Percentiles rank a stretch among this genome's conserved stretches.
Evolutionary conservation across 2,329 filamentous ascomycete species (phyloP).

Genomic region (Amauroascus verrucosus): DNA sequence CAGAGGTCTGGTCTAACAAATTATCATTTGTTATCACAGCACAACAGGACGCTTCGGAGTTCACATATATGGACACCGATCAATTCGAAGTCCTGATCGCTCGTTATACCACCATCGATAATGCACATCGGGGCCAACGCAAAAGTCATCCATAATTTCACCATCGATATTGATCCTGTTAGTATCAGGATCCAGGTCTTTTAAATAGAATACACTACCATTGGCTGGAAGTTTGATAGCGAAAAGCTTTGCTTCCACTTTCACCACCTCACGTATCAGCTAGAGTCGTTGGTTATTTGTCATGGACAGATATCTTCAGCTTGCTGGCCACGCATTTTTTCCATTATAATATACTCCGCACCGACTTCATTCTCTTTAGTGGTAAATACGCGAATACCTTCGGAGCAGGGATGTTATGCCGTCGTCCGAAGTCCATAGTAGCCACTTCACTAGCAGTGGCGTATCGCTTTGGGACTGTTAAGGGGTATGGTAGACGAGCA

Average conservation of each 20-base stretch:
- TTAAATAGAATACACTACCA: slow-evolving; percentile 22
- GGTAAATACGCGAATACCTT: slow-evolving; percentile 18
- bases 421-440: slow-evolving; percentile 25
- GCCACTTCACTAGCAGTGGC: slow-evolving; percentile 28
- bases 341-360: slow-evolving; percentile 10
- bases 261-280: slow-evolving; percentile 21
- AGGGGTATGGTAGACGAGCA: slow-evolving; percentile 28
- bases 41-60: too few relatives aligned
- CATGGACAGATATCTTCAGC: background rate
- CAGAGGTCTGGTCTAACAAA: slow-evolving; percentile 3
- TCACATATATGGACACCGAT: background rate
- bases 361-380: slow-evolving; percentile 12
- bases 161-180: background rate
- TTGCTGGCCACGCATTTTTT: slow-evolving; percentile 2
- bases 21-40: background rate
- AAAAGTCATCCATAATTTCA: background rate
- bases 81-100: background rate
- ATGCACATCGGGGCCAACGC: slow-evolving; percentile 2
- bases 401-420: slow-evolving; percentile 21
- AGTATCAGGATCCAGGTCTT: background rate
- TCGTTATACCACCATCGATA: slow-evolving; percentile 3
- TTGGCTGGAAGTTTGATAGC: slow-evolving; percentile 27
- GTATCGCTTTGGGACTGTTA: slow-evolving; percentile 20
- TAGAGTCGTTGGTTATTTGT: slow-evolving; percentile 7
- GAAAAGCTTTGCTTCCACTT: slow-evolving; percentile 21